Conservation (phyloP, 139 green algal genomes). For the Closterium sp. region DNA sequence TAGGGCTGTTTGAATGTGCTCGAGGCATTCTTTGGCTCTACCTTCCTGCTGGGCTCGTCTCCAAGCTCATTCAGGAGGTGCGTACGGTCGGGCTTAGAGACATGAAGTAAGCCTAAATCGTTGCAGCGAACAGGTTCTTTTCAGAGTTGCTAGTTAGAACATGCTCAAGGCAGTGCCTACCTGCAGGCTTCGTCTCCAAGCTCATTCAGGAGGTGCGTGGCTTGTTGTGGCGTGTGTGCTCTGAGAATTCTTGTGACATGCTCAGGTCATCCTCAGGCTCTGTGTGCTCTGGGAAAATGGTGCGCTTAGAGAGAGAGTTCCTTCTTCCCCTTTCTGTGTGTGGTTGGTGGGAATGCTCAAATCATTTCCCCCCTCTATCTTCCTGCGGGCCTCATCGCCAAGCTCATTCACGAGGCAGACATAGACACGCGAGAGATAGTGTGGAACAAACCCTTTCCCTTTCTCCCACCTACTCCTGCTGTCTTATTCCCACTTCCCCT, state of each 20-base stretch:
- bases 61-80: neutral
- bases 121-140: too few species aligned
- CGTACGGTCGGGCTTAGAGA: conserved; percentile 15
- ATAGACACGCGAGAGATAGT: too few species aligned
- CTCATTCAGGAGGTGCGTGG: conserved; percentile 24
- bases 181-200: conserved; percentile 8
- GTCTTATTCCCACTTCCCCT: neutral
- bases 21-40: conserved; percentile 8
- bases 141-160: too few species aligned
- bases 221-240: neutral
- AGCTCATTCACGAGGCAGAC: conserved; percentile 37
- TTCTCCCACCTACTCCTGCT: neutral
- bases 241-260: too few species aligned
- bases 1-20: neutral
- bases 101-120: conserved; percentile 9
- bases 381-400: conserved; percentile 9
- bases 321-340: too few species aligned
- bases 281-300: too few species aligned
- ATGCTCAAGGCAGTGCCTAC: conserved; percentile 10
- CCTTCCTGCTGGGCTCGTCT: neutral
- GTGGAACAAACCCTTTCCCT: too few species aligned
- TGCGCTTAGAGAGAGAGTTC: too few species aligned
- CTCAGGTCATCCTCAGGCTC: too few species aligned
- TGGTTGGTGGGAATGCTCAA: too few species aligned
- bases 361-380: too few species aligned